These are phyloP conservation scores for Nyctanthes arbortristis DNA, from an alignment of 257 asterid species.

Conservation along the genomic window DNA sequence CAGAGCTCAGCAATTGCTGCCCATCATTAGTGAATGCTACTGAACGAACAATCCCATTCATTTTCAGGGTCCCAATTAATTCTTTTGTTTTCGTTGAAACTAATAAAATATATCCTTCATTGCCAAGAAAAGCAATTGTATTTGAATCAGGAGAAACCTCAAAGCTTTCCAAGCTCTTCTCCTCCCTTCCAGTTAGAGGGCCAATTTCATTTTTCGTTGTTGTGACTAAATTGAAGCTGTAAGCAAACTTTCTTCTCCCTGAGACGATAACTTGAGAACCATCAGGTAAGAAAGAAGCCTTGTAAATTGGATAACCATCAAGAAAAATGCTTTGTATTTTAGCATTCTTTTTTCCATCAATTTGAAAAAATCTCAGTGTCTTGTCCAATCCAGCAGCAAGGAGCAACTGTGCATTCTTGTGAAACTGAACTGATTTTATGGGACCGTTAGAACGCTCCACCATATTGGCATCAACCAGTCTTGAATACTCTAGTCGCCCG, in stretches of 20 bases:
- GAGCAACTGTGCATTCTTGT: constrained; percentile 79
- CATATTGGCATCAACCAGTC: constrained; percentile 73
- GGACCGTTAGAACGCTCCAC: constrained; percentile 64
- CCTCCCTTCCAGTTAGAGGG: constrained; percentile 89
- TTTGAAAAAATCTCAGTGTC: constrained; percentile 72
- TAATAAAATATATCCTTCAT: constrained; percentile 44
- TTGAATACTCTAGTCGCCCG: constrained; percentile 74
- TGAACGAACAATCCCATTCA: constrained; percentile 91
- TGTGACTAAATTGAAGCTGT: constrained; percentile 76
- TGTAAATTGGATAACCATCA: constrained; percentile 76
- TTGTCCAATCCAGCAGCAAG: constrained; percentile 87
- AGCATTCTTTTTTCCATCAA: constrained; percentile 85
- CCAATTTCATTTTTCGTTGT: constrained; percentile 72
- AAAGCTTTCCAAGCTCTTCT: constrained; percentile 80
- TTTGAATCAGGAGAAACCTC: constrained; percentile 88
- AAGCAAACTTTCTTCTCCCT: constrained; percentile 89
- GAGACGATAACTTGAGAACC: constrained; percentile 80
- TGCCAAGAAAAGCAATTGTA: constrained; percentile 82
- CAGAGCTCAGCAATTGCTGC: constrained; percentile 59
- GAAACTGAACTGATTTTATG: constrained; percentile 83
- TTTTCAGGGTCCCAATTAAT: constrained; percentile 79
- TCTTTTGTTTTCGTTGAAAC: constrained; percentile 86
- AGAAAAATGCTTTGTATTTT: constrained; percentile 77
- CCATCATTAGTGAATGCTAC: constrained; percentile 73
- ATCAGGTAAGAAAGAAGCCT: constrained; percentile 86